Base-by-base conservation (phyloP, 2,329 filamentous ascomycete genomes). In the Endoconidiophora laricicola region DNA sequence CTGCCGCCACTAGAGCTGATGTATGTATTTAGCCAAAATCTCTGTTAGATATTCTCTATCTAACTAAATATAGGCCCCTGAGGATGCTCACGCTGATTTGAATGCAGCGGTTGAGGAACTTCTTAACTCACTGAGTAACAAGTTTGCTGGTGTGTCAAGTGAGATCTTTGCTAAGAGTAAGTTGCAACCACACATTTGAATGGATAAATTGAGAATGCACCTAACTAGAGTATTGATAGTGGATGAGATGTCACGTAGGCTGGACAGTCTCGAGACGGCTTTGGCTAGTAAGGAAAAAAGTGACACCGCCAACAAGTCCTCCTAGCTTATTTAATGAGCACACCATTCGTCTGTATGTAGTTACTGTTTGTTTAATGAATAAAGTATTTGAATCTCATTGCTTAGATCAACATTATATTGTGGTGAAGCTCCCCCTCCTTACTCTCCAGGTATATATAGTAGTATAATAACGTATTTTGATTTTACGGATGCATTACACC, bases 151-250 rank as follows among this genome's bases (percentile, higher is more conserved):
- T 10, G 79, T 94, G 4, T 93, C 86, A 6, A 82, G 78, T 53
- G 88, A 94, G 65, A 81, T 95, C 53, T 86, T 94, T 58, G 76
- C 82, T 37, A 94, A 94, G 67, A 85, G 87, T 94, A 65, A 62
- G 80, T 68, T 48, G 54, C 16, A 16, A 9, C 2, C 10, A 24
- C 7, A 23, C 16, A 18, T 18, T n/a, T 18, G 18, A 94, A 53
- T 86, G 94, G 58, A 76, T 81, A 37, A 94, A 94, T 67, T 84
- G 86, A 93, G 64, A 61, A 79, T 68, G 47, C 54, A 44, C 18
- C 44, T 44, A 41, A 42, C 18, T 12, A 6, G 24, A 38, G 14
- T 33, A 18, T 37, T 50, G 9, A 41, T 54, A 94, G 87, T 95
- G 83, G 88, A 94, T 60, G 87, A 94, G 55, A 94, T 95, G 87